A percentile compares a stretch with the other conserved stretches of the same genome.
Evolutionary conservation across 768 basidiomycete species (phyloP).

Genomic region (Cubamyces lactineus): DNA sequence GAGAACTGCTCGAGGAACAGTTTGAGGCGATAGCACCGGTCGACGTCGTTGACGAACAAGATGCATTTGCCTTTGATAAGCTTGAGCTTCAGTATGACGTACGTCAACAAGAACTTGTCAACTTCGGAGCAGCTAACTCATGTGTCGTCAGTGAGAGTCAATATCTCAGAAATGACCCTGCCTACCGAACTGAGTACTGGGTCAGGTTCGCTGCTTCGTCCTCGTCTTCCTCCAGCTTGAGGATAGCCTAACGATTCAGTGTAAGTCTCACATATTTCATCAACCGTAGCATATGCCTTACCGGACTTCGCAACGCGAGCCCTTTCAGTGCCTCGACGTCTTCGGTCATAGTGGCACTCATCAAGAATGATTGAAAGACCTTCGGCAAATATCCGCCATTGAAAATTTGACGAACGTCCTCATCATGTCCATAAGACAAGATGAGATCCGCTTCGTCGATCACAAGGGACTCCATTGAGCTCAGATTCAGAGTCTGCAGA

Average conservation of each 20-base stretch:
- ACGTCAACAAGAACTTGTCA: conserved; percentile 96
- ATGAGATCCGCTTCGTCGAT: conserved; percentile 99
- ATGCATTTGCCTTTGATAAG: conserved; percentile 96
- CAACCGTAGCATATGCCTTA: conserved; percentile 41
- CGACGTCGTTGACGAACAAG: conserved; percentile 95
- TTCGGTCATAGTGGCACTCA: conserved; percentile 97
- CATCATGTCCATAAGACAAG: conserved; percentile 94
- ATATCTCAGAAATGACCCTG: neutral
- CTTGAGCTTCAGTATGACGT: conserved; percentile 94
- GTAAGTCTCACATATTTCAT: neutral
- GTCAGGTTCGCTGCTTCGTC: conserved; percentile 80
- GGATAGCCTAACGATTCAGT: conserved; percentile 60
- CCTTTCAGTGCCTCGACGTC: conserved; percentile 94
- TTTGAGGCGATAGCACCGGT: conserved; percentile 92
- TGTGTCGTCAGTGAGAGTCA: neutral
- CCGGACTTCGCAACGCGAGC: conserved; percentile 83
- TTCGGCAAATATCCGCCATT: conserved; percentile 73
- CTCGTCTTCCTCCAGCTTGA: conserved; percentile 87
- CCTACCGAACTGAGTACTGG: conserved; percentile 82
- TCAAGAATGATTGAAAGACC: conserved; percentile 89
- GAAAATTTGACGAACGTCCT: conserved; percentile 78
- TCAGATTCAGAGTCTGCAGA: conserved; percentile 61
- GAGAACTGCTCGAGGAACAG: conserved; percentile 99
- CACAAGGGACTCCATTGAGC: conserved; percentile 79
- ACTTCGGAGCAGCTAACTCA: conserved; percentile 79